Evolutionary conservation across 2,329 filamentous ascomycete species (phyloP), one percentile per base, ranked within the genome.

Genomic region (Sclerotiophoma versabilis): DNA sequence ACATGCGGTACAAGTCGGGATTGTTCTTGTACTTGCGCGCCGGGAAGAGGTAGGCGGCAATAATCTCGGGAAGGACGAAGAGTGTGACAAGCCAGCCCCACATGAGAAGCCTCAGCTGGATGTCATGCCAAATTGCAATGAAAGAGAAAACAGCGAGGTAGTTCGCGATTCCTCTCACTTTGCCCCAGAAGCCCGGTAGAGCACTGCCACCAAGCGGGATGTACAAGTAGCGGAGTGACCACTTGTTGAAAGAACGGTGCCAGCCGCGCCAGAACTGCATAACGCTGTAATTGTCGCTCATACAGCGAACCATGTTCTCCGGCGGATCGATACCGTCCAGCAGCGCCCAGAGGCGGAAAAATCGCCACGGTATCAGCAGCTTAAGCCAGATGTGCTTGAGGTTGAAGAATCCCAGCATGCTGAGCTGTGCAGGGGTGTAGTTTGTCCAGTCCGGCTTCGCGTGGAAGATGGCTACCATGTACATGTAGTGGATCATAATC

Each of bases 381-480:
- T 99, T 99, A 39, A 99, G 83, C 96, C 96, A 99, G 74, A 99
- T 96, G 71, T 97, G 87, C 77, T 96, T 91, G 11, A 99, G 87
- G 76, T 97, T 97, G 81, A 98, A 96, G 79, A 90, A 97, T 30
- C 92, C 95, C 11, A 99, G 84, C 79, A 99, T 87, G 69, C 87
- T 90, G 36, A 99, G 85, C 73, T 99, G 92, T 37, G 90, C 88
- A 0, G 95, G 88, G 0, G 92, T 90, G 78, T 97, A 98, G 20
- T 87, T 80, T 23, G 81, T 81, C 95, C 95, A 99, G 58, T 87
- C 81, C 0, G 93, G 92, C 17, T 84, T 81, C 2, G 88, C 84
- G 71, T 96, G 91, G 68, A 89, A 90, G 68, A 99, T 98, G 56
- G 95, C 95, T 42, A 96, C 89, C 54, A 93, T 91, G 74, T 98